These are phyloP conservation scores for Epichloe brachyelytri DNA, from an alignment of 2,329 filamentous ascomycete species.

Conservation along the genomic window DNA sequence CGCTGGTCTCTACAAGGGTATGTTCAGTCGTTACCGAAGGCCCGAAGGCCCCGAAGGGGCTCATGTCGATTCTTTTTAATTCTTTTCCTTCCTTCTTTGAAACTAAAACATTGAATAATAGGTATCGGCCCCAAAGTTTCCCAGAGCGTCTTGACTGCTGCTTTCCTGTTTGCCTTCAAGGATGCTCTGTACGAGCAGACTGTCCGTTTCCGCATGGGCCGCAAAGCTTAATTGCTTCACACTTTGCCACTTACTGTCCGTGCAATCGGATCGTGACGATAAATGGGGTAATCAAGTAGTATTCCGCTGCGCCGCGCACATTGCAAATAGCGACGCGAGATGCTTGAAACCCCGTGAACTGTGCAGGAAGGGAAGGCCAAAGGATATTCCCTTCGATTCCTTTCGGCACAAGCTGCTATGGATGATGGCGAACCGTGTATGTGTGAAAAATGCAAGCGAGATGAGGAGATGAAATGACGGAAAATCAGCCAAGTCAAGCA, in stretches of 20 bases:
- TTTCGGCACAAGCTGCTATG: neutral
- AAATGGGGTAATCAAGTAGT: neutral
- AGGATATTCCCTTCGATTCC: neutral
- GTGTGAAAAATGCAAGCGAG: neutral
- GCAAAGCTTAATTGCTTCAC: conserved; percentile 7
- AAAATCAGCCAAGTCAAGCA: neutral
- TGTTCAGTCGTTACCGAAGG: neutral
- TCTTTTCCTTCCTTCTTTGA: neutral
- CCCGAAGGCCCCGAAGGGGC: neutral
- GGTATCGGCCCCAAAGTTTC: conserved; percentile 93
- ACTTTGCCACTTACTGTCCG: neutral
- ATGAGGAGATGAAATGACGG: neutral
- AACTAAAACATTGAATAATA: conserved; percentile 22
- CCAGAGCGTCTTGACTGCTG: conserved; percentile 91
- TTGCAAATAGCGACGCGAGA: neutral
- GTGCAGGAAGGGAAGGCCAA: neutral
- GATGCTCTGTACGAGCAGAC: conserved; percentile 85
- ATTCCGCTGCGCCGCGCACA: neutral
- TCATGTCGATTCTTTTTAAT: neutral
- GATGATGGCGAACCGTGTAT: neutral
- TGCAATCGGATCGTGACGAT: neutral
- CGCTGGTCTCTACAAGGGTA: conserved; percentile 81
- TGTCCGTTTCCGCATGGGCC: conserved; percentile 46
- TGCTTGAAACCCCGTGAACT: too few relatives aligned
- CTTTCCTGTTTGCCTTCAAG: conserved; percentile 96